Conservation (phyloP, 1,284 basidiomycete species). For the Ustilago cynodontis region DNA sequence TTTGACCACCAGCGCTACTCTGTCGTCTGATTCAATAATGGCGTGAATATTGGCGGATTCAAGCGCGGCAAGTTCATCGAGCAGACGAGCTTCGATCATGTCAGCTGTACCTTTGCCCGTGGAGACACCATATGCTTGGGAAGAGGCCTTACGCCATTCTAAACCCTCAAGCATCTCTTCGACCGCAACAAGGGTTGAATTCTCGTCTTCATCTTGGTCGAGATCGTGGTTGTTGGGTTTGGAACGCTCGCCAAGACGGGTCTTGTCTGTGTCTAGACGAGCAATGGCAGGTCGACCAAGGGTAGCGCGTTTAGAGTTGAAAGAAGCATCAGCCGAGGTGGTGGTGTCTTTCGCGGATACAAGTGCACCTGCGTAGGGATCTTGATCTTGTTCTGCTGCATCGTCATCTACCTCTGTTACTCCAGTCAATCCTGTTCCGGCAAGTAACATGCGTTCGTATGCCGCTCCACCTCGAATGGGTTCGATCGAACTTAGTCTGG, state of each 20-base stretch:
- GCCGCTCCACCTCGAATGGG: conserved; percentile 62
- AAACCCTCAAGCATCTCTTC: conserved; percentile 99
- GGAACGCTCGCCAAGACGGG: conserved; percentile 1
- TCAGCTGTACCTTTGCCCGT: conserved; percentile 64
- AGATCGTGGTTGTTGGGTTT: conserved; percentile 1
- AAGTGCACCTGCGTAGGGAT: conserved; percentile 55
- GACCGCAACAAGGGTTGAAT: conserved; percentile 71
- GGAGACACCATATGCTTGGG: conserved; percentile 22
- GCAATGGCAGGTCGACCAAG: conserved; percentile 40
- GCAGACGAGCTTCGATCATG: conserved; percentile 65
- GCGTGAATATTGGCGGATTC: conserved; percentile 89
- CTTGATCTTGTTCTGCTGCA: conserved; percentile 45
- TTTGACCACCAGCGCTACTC: conserved; percentile 86
- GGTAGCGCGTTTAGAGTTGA: conserved; percentile 40
- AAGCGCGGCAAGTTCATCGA: conserved; percentile 66
- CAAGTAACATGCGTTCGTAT: conserved; percentile 64
- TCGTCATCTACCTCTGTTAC: conserved; percentile 61
- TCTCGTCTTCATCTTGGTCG: conserved; percentile 60
- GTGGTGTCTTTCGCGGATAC: conserved; percentile 30
- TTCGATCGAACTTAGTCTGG: conserved; percentile 62
- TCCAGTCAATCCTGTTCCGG: conserved; percentile 56
- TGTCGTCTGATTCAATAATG: conserved; percentile 88
- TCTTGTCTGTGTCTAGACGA: conserved; percentile 30
- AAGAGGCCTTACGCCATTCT: conserved; percentile 77
- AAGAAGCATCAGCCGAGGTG: conserved; percentile 17